phyloP scores from a whole-genome alignment of 2,329 filamentous ascomycete genomes.

The Aspergillus fumigatus region DNA sequence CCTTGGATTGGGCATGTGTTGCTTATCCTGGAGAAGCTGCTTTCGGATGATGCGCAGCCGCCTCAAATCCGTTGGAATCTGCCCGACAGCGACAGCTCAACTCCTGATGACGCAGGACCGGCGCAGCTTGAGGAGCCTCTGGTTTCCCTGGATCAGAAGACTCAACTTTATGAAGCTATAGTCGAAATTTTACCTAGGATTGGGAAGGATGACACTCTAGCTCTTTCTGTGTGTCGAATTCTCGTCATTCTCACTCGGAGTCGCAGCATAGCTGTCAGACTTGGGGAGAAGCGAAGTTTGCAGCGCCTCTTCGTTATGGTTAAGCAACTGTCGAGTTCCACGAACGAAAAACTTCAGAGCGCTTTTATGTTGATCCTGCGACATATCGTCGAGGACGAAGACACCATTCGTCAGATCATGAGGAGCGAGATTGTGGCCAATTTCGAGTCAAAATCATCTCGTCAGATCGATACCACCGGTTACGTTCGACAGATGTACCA shows the following conservation, averaged over 20 bases:
- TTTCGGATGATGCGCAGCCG: constrained; percentile 86
- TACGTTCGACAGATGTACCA: constrained; percentile 77
- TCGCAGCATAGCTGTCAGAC: constrained; percentile 65
- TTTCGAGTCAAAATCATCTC: constrained; percentile 57
- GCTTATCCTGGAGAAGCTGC: constrained; percentile 80
- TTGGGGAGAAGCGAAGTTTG: constrained; percentile 85
- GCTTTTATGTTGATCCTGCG: constrained; percentile 82
- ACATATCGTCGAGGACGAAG: constrained; percentile 91
- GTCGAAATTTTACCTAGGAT: constrained; percentile 79
- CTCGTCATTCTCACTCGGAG: constrained; percentile 83
- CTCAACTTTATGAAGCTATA: constrained; percentile 69
- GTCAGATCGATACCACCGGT: constrained; percentile 62
- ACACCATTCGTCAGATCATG: constrained; percentile 88
- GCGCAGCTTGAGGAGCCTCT: constrained; percentile 58
- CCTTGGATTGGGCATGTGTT: constrained; percentile 91
- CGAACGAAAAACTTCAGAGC: constrained; percentile 68
- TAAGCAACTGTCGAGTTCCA: constrained; percentile 78
- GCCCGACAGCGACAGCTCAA: constrained; percentile 44
- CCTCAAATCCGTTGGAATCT: constrained; percentile 66
- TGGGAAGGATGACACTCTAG: constrained; percentile 80
- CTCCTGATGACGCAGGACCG: constrained; percentile 50
- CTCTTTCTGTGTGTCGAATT: constrained; percentile 75
- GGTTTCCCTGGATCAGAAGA: constrained; percentile 62
- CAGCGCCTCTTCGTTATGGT: constrained; percentile 91
- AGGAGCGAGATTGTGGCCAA: constrained; percentile 76